Base-by-base conservation (phyloP, 257 asterid genomes). In the Penstemon davidsonii region DNA sequence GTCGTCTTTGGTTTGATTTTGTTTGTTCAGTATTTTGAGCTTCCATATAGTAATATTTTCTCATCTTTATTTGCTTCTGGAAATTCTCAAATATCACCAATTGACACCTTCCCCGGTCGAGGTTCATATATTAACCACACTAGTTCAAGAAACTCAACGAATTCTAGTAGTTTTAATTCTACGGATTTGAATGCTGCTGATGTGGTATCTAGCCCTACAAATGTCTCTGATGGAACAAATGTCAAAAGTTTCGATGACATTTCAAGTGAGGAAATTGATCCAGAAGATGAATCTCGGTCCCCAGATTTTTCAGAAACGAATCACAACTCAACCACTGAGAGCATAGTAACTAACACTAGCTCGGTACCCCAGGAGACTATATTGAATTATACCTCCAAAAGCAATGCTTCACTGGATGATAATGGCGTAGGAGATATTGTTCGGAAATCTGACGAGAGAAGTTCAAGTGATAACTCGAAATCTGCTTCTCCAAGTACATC, bases 11-110 rank as follows among this genome's bases (percentile, higher is more conserved):
- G 83, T 37, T 50, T 82, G 53, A 67, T 87, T 76, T 70, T 90
- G 73, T 79, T 79, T 50, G 53, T 90, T 68, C 96, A 88, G 78
- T 83, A 78, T 75, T 70, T 87, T 15, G 91, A 82, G 83, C 95
- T 84, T 78, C 88, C 93, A 0, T 83, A 83, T 76, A 72, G 78
- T 63, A 79, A 63, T 72, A 68, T 74, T 52, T 64, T 85, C 1
- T 79, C 90, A 3, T 78, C 95, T 62, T 63, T 86, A 55, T 75
- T 81, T 46, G 72, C 73, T 42, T 49, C 75, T 49, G 75, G 68
- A 60, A 80, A 74, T 64, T 74, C 76, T 60, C 75, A 74, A 60
- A 66, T 66, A 37, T 47, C 54, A 37, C 37, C 74, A 18, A 5
- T 13, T 4, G 76, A 67, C 56, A 76, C 9, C 73, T 69, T 73